A percentile compares a stretch with the other conserved stretches of the same genome.
Evolutionary conservation across 225 moss, liverwort and hornwort species (phyloP).

Genomic region (Marchantia paleacea): DNA sequence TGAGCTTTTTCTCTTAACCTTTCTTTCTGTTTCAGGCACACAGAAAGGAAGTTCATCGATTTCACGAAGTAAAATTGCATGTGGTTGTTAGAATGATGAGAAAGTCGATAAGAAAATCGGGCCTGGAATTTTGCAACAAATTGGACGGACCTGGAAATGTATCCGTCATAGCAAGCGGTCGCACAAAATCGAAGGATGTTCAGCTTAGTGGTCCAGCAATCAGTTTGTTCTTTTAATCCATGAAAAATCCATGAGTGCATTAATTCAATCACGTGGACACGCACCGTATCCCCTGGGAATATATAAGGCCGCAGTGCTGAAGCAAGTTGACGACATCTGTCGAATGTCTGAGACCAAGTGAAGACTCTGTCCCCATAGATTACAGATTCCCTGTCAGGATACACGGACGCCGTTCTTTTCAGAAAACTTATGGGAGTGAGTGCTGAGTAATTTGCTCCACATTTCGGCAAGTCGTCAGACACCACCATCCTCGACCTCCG

Average conservation of each 20-base stretch:
- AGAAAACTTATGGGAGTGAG: slow-evolving; percentile 72
- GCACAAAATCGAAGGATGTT: no score
- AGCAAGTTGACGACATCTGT: slow-evolving; percentile 66
- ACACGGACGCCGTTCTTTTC: slow-evolving; percentile 60
- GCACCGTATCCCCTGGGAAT: slow-evolving; percentile 53
- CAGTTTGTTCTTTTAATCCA: no score
- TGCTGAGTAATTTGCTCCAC: slow-evolving; percentile 57
- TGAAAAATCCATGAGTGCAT: not conserved
- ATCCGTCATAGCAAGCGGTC: no score
- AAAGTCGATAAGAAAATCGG: no score
- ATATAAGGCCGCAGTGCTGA: slow-evolving; percentile 50
- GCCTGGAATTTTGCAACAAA: no score
- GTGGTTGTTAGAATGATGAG: no score
- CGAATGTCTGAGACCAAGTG: slow-evolving; percentile 67
- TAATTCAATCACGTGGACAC: not conserved
- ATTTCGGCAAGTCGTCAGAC: slow-evolving; percentile 33
- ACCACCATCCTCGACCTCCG: slow-evolving; percentile 27
- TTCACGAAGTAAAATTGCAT: no score
- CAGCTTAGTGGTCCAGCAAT: no score
- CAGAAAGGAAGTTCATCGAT: no score
- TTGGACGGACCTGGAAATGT: no score
- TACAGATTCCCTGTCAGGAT: slow-evolving; percentile 43
- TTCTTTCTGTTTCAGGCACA: no score
- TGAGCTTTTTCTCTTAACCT: no score
- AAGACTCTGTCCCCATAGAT: slow-evolving; percentile 54